These are phyloP conservation scores for Backusella westeae DNA, from an alignment of 192 early-diverging fungal genomes.

Conservation along the genomic window DNA sequence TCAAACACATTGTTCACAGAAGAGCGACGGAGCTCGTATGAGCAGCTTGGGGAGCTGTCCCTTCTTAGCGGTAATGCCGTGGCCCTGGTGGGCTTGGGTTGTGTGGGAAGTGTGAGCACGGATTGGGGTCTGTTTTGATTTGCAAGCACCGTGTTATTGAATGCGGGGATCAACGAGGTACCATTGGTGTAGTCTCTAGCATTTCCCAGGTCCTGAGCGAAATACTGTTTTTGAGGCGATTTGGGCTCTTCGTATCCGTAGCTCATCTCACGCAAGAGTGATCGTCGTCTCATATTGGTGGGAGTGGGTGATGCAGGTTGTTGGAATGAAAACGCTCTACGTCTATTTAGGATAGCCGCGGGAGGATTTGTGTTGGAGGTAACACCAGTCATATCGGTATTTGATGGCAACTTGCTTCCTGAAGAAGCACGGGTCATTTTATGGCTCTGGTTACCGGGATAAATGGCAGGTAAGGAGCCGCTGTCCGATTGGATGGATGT, in stretches of 20 bases:
- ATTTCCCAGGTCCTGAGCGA: not conserved
- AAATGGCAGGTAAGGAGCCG: conserved; percentile 4
- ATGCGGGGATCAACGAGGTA: not conserved
- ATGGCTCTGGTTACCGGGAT: not conserved
- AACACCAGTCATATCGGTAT: not conserved
- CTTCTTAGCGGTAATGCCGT: not conserved
- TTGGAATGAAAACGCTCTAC: conserved; percentile 9
- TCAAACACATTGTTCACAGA: conserved; percentile 24
- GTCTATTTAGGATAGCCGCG: not conserved
- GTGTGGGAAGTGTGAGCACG: not conserved
- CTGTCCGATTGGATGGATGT: conserved; percentile 30
- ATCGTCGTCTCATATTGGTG: not conserved
- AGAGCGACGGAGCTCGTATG: not conserved
- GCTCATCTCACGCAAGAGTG: not conserved
- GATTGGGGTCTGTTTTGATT: not conserved
- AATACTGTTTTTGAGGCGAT: not conserved
- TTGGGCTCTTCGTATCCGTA: not conserved
- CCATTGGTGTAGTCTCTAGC: not conserved
- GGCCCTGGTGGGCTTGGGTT: not conserved
- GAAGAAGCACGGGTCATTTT: not conserved
- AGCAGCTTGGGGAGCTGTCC: not conserved
- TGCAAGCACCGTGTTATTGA: not conserved
- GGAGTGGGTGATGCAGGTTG: not conserved
- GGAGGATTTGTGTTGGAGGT: not conserved
- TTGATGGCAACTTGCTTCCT: not conserved